phyloP scores from a whole-genome alignment of 2,329 filamentous ascomycete species.

The Exophiala sp. region DNA sequence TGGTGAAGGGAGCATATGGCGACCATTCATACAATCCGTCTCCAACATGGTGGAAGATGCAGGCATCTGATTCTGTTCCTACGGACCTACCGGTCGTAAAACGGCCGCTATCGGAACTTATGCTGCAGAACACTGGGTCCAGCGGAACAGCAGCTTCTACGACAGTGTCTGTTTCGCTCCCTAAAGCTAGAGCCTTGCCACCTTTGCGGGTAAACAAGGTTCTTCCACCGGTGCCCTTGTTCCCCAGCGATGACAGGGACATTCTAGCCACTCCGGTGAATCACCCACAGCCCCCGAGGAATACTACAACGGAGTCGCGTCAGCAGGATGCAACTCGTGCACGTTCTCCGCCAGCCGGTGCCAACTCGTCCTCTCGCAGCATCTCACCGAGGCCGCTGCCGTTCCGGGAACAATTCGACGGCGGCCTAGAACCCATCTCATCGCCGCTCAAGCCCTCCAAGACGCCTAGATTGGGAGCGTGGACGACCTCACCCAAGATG shows the following conservation, averaged over 20 bases:
- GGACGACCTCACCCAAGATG: constrained; percentile 31
- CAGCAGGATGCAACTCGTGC: background rate
- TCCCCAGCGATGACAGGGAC: constrained; percentile 15
- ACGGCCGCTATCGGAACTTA: constrained; percentile 7
- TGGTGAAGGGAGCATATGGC: constrained; percentile 33
- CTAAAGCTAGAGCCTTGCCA: constrained; percentile 2
- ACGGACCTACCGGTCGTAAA: constrained; percentile 19
- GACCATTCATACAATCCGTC: constrained; percentile 18
- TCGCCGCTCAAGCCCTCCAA: constrained; percentile 23
- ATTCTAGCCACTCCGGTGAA: constrained; percentile 13
- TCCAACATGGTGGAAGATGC: constrained; percentile 23
- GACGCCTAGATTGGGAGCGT: constrained; percentile 27
- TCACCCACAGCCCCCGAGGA: constrained; percentile 10
- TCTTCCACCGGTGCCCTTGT: constrained; percentile 28
- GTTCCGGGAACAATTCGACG: constrained; percentile 26
- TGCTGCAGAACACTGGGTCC: background rate
- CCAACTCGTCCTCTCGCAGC: constrained; percentile 10
- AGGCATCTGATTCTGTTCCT: constrained; percentile 1
- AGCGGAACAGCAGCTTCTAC: constrained; percentile 2
- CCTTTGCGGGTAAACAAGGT: constrained; percentile 19
- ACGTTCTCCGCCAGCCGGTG: background rate
- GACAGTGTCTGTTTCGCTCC: background rate
- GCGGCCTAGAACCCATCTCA: constrained; percentile 1
- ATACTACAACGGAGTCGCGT: constrained; percentile 8
- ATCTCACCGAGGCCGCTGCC: constrained; percentile 27